Evolutionary conservation across 306 rosid species (phyloP), one percentile per base, ranked within the genome.

Genomic region (Vigna mungo): DNA sequence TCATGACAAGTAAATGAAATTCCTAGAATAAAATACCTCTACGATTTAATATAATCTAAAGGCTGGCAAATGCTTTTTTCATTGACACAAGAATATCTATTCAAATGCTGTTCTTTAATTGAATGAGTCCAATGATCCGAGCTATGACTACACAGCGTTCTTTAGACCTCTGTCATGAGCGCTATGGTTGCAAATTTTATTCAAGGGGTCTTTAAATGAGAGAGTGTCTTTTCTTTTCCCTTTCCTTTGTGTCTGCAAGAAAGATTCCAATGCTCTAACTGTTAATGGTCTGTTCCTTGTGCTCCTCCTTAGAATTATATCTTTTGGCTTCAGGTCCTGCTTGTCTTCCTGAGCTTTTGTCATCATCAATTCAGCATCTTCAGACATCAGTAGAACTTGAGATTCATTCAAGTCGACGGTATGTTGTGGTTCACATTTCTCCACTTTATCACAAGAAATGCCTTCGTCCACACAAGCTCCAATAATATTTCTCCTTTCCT

Each of bases 271-370:
- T 1, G 92, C 96, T 89, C 86, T 87, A 72, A 84, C 34, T 2
- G 94, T 93, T 80, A 88, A 86, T 4, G 96, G 96, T 71, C 93
- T 88, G 47, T 82, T 89, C 76, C 97, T 87, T 13, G 86, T 90
- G 94, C 97, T 84, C 81, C 96, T 89, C 88, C 94, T 81, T 2
- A 85, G 72, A 77, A 46, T 84, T 52, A 72, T 70, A 60, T 67
- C 69, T 25, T 76, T 75, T 71, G 55, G 60, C 78, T 78, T 77
- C 47, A 20, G 77, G 16, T 14, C 61, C 44, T 52, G 49, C 55
- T 48, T 71, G 46, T 66, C 84, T 58, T 83, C 81, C 67, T 43
- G 80, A 48, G 52, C 63, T 39, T 18, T 75, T 76, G n/a, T 37
- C 65, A 56, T 37, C 65, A 56, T 44, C 44, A 20, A 23, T 27